phyloP scores from a whole-genome alignment of 495 filamentous ascomycete genomes.

The Penicillium steckii region DNA sequence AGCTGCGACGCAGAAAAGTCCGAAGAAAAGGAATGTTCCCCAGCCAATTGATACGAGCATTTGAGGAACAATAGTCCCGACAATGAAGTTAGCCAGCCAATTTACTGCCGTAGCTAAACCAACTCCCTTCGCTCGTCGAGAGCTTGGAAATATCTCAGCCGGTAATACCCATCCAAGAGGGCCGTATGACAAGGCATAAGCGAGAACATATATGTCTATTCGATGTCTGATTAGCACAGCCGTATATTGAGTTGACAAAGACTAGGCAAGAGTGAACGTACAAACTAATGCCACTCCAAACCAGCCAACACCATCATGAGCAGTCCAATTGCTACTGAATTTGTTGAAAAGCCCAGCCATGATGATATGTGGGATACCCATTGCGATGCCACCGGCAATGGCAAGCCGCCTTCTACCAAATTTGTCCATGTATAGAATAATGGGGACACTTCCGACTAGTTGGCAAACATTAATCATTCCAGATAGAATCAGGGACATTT shows the following conservation, averaged over 20 bases:
- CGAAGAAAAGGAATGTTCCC: slow-evolving; percentile 18
- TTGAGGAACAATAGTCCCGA: slow-evolving; percentile 10
- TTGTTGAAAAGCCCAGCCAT: slow-evolving; percentile 19
- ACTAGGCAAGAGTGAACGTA: not conserved
- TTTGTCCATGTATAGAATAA: slow-evolving; percentile 18
- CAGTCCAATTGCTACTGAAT: slow-evolving; percentile 18
- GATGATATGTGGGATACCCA: slow-evolving; percentile 19
- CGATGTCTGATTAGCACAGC: not conserved
- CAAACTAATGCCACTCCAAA: slow-evolving; percentile 19
- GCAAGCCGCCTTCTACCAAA: slow-evolving; percentile 21
- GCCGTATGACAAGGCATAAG: slow-evolving; percentile 18
- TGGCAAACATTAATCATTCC: slow-evolving; percentile 27
- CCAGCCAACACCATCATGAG: slow-evolving; percentile 20
- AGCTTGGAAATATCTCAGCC: slow-evolving; percentile 23
- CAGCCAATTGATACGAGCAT: slow-evolving; percentile 16
- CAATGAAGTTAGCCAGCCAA: slow-evolving; percentile 5
- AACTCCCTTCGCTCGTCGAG: slow-evolving; percentile 20
- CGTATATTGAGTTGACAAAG: not conserved
- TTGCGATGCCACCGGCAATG: slow-evolving; percentile 18
- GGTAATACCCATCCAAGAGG: slow-evolving; percentile 22
- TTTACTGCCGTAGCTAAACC: slow-evolving; percentile 16
- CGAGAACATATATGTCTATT: slow-evolving; percentile 13
- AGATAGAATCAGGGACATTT: slow-evolving; percentile 26
- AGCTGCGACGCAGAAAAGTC: slow-evolving; percentile 9
- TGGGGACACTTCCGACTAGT: slow-evolving; percentile 15